phyloP scores from a whole-genome alignment of 2,329 filamentous ascomycete species.

The Monilinia aucupariae region DNA sequence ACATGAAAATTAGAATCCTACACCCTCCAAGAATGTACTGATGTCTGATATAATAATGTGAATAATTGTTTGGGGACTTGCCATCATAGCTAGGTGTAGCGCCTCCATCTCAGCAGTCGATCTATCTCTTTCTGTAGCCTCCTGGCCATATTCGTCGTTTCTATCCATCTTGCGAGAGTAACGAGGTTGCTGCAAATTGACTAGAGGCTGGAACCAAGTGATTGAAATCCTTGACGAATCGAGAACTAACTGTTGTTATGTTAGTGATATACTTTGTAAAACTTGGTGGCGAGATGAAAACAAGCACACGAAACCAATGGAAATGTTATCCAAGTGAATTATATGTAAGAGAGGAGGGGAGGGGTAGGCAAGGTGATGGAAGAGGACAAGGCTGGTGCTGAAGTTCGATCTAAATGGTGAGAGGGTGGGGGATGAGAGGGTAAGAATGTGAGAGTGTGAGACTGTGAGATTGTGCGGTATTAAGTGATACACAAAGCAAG shows the following conservation, averaged over 20 bases:
- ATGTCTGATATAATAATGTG: background rate
- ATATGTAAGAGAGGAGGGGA: background rate
- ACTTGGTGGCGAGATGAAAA: background rate
- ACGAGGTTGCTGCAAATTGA: background rate
- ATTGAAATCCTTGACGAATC: background rate
- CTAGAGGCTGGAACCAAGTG: background rate
- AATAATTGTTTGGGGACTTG: conserved; percentile 1
- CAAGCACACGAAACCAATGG: background rate
- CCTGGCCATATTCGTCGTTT: background rate
- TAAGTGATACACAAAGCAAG: background rate
- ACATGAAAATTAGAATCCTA: background rate
- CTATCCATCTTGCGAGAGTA: conserved; percentile 7
- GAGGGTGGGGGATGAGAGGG: background rate
- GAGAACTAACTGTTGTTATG: background rate
- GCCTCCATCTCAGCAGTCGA: conserved; percentile 1
- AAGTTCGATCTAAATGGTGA: background rate
- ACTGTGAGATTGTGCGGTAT: too few relatives aligned
- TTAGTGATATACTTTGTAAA: background rate
- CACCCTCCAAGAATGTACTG: background rate
- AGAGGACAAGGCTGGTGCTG: background rate
- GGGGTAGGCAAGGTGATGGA: background rate
- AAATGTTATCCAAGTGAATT: background rate
- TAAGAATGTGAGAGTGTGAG: background rate
- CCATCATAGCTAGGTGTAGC: conserved; percentile 31
- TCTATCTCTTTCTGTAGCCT: background rate